These are phyloP conservation scores for Brassica hybrid DNA, from an alignment of 441 rosid species.

Conservation along the genomic window DNA sequence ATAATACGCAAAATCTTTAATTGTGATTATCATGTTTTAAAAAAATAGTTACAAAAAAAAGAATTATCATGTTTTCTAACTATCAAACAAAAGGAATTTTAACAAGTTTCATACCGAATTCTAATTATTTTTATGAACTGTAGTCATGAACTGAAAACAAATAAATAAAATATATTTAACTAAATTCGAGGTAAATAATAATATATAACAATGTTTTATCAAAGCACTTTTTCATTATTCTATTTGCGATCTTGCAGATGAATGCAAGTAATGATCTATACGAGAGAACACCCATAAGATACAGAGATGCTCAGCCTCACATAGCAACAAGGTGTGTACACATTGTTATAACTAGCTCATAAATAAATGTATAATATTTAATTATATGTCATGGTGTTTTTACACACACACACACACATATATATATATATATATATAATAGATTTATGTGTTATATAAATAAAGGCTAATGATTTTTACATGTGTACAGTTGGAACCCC, in stretches of 20 bases:
- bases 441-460: slow-evolving; percentile 41
- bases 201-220: neutral
- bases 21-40: no score
- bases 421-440: slow-evolving; percentile 43
- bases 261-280: slow-evolving; percentile 54
- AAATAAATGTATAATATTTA: slow-evolving; percentile 3
- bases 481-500: slow-evolving; percentile 65
- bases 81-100: neutral
- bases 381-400: slow-evolving; percentile 25
- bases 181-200: neutral
- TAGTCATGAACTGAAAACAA: neutral
- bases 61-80: neutral
- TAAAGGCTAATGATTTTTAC: slow-evolving; percentile 5
- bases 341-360: slow-evolving; percentile 26
- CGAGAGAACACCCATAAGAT: slow-evolving; percentile 63
- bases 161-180: slow-evolving; percentile 2
- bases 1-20: no score
- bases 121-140: neutral
- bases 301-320: slow-evolving; percentile 44
- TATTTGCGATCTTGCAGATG: slow-evolving; percentile 53
- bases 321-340: slow-evolving; percentile 34
- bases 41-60: no score
- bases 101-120: neutral
- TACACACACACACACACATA: no score
- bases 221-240: neutral